Evolutionary conservation across 805 yeast species (phyloP).

Genomic region (Priceomyces castillae): DNA sequence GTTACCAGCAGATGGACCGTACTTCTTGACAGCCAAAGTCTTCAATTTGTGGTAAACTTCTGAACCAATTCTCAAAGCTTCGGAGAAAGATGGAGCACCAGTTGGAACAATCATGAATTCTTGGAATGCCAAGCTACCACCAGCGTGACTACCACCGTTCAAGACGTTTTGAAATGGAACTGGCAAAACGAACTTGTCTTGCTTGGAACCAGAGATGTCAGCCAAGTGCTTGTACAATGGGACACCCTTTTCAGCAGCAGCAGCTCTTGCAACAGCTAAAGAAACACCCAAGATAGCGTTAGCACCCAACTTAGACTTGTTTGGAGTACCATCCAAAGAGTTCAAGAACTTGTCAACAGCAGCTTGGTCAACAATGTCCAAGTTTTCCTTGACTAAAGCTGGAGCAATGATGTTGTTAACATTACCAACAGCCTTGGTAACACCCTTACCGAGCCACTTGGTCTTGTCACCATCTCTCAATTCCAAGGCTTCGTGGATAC

Average conservation of each 20-base stretch:
- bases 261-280: conserved; percentile 95
- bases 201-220: conserved; percentile 68
- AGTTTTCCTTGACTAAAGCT: conserved; percentile 74
- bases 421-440: conserved; percentile 91
- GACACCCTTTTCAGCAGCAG: conserved; percentile 91
- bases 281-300: conserved; percentile 98
- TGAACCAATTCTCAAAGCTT: conserved; percentile 94
- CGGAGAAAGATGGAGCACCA: conserved; percentile 85
- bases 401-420: conserved; percentile 95
- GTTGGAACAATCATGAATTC: conserved; percentile 99
- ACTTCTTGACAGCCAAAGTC: conserved; percentile 86
- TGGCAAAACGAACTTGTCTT: conserved; percentile 88
- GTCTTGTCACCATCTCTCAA: conserved; percentile 97
- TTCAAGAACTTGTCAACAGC: conserved; percentile 83
- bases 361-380: conserved; percentile 84
- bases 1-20: conserved; percentile 98
- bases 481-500: conserved; percentile 97
- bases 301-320: conserved; percentile 97
- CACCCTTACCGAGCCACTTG: conserved; percentile 99
- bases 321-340: conserved; percentile 92
- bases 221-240: conserved; percentile 93
- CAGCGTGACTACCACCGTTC: conserved; percentile 99
- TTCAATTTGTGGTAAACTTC: conserved; percentile 98
- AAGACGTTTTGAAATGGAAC: conserved; percentile 99
- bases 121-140: conserved; percentile 98